Base-by-base conservation (phyloP, 805 yeast species). In the Candida loeiensis region DNA sequence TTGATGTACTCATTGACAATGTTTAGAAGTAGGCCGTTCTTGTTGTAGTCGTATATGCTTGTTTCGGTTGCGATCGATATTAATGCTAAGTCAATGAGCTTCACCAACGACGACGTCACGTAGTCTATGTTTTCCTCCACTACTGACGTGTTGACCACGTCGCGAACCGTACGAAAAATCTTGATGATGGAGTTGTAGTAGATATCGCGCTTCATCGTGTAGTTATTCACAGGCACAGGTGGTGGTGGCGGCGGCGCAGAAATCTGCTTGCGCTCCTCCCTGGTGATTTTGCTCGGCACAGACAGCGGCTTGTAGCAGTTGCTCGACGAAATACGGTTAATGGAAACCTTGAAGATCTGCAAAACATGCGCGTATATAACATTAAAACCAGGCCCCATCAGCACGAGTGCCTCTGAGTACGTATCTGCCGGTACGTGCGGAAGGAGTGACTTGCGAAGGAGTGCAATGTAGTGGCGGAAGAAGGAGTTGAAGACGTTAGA, bases 401-500 rank as follows among this genome's bases (percentile, higher is more conserved):
- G 48, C 40, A 53, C 51, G 12, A 39, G 17, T 12, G 35, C 22
- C 14, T 21, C 28, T 5, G 38, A 37, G n/a, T 33, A 28, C n/a
- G 11, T 16, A 24, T 27, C 34, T 9, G 30, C 13, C 6, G 15
- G 24, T 35, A 34, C 44, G 3, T 25, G 39, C 6, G 38, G 26
- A 14, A 36, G 24, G 3, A 37, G 43, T 14, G 41, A 27, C 24
- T 44, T 35, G 4, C 39, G 37, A 22, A 50, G 47, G 4, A 54
- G 31, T 14, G 47, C 53, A 13, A 77, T 53, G 50, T 78, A 80
- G 54, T 81, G 85, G 44, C 82, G 72, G 36, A 80, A 61, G 46
- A 81, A 81, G 1, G 85, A 76, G 44, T 73, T 69, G 57, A 80
- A 80, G 2, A 80, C 61, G 48, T 78, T 81, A 40, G 77, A 65